Percentiles rank a stretch among this genome's conserved stretches.
These are phyloP conservation scores for Plasmodium blacklocki DNA, from an alignment of 169 alveolate genomes.

Conservation along the genomic window DNA sequence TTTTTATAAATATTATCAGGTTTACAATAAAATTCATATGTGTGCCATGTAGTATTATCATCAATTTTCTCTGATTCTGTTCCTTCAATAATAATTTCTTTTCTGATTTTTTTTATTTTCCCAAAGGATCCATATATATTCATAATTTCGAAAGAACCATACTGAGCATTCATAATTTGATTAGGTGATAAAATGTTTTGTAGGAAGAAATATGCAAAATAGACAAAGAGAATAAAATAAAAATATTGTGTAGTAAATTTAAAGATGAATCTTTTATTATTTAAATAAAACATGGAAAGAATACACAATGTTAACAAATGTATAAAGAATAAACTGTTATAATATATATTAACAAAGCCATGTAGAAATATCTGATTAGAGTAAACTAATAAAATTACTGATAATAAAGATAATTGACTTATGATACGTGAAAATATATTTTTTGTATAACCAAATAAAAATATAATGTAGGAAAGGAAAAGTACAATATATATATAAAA, in stretches of 20 bases:
- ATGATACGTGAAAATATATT: slow-evolving; percentile 12
- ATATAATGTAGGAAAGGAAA: slow-evolving; percentile 3
- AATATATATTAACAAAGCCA: slow-evolving; percentile 33
- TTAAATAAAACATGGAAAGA: slow-evolving; percentile 17
- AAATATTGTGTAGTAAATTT: slow-evolving; percentile 33
- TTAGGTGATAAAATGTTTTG: slow-evolving; percentile 52
- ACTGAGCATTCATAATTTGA: slow-evolving; percentile 49
- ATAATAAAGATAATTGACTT: slow-evolving; percentile 23
- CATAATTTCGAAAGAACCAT: slow-evolving; percentile 44
- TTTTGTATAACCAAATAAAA: slow-evolving; percentile 21
- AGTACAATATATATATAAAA: neutral
- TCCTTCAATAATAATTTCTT: slow-evolving; percentile 38
- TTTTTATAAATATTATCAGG: slow-evolving; percentile 41
- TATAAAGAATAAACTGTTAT: neutral
- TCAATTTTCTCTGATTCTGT: neutral
- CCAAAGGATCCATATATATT: slow-evolving; percentile 72
- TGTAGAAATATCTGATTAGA: slow-evolving; percentile 16
- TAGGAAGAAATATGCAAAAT: slow-evolving; percentile 22
- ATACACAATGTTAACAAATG: slow-evolving; percentile 11
- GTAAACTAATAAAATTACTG: slow-evolving; percentile 4
- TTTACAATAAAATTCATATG: slow-evolving; percentile 50
- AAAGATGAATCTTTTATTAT: slow-evolving; percentile 21
- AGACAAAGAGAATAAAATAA: slow-evolving; percentile 26
- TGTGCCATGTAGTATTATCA: slow-evolving; percentile 22
- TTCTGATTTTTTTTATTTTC: slow-evolving; percentile 24